Evolutionary conservation across 306 rosid species (phyloP), one percentile per base, ranked within the genome.

Genomic region (Biancaea sappan): DNA sequence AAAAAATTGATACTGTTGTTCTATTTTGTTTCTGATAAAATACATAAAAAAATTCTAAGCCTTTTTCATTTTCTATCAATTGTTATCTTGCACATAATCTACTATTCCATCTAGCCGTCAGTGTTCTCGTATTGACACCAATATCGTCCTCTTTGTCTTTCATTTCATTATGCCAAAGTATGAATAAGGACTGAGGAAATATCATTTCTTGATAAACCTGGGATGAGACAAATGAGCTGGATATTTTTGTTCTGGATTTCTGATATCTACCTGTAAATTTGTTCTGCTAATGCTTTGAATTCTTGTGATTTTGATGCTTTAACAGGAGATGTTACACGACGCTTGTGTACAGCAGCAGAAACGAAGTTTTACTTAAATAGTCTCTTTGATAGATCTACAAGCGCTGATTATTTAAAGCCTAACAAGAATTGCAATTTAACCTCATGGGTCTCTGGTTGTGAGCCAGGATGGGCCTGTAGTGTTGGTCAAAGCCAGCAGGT

Each of bases 381-480:
- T 84, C 69, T 87, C 50, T 76, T 85, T 63, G 81, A 76, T 38
- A 48, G 61, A 37, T 73, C 89, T 21, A 51, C 9, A 25, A 74
- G 75, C 78, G 82, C 70, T 48, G 75, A 78, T 68, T 87, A 87
- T 69, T 79, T 91, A 57, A 87, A 75, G 71, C 97, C 86, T 43
- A 91, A 89, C 71, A 83, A 58, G 77, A 91, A 91, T 71, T 91
- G 97, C 80, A 91, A 91, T 81, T 79, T 87, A 69, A 84, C 88
- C 64, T 79, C 92, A n/a, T 91, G 97, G 97, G 87, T 82, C 34
- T 69, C 89, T 66, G 97, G 97, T 35, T 91, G 97, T 77, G 95
- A 91, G 82, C 97, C 97, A 29, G 97, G 97, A 74, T 91, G 97
- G 95, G 94, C 97, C 12, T 89, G 97, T 32, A 79, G 90, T 76